Base-by-base conservation (phyloP, 768 basidiomycete genomes). In the Boletus coccyginus region DNA sequence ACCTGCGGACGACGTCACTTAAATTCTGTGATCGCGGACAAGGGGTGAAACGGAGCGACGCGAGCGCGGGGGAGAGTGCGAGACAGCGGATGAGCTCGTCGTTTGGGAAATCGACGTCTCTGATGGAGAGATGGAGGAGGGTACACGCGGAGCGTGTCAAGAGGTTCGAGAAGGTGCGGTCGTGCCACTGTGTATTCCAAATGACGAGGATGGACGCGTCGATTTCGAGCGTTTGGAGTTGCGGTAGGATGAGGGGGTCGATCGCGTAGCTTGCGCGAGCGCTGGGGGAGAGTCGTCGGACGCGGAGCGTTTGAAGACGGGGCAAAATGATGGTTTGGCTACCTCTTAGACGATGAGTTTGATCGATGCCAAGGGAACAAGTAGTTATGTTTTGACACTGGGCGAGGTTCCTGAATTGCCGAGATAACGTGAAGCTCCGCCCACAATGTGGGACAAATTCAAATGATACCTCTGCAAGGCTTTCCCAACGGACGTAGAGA, bases 61-160 rank as follows among this genome's bases (percentile, higher is more conserved):
- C 36, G 46, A 64, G 60, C 19, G 42, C 35, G 40, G 16, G 57
- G 27, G 65, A 52, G 32, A 46, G 45, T n/a, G 50, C 44, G 24
- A 68, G 62, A 42, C 66, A 62, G 5, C 56, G 62, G 36, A 67
- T 7, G 11, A 69, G 33, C 19, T 61, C 65, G 10, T 62, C 46
- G 36, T 59, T 57, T 11, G 62, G 51, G 50, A 67, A 60, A 29
- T 56, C 19, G 16, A 65, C 46, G 7, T 59, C 54, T 21, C 45
- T 45, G 32, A 66, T 63, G 19, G 56, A 58, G 10, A 61, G 58
- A 3, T n/a, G 50, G 41, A 44, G 54, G 21, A 67, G 64, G 4
- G 21, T 8, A 32, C 63, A 60, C 27, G 12, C 17, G 0, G 66
- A 67, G 17, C 66, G 60, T 8, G 29, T 11, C 55, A 67, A 44